phyloP scores from a whole-genome alignment of 192 early-diverging fungal species.

The Phycomyces blakesleeanus region DNA sequence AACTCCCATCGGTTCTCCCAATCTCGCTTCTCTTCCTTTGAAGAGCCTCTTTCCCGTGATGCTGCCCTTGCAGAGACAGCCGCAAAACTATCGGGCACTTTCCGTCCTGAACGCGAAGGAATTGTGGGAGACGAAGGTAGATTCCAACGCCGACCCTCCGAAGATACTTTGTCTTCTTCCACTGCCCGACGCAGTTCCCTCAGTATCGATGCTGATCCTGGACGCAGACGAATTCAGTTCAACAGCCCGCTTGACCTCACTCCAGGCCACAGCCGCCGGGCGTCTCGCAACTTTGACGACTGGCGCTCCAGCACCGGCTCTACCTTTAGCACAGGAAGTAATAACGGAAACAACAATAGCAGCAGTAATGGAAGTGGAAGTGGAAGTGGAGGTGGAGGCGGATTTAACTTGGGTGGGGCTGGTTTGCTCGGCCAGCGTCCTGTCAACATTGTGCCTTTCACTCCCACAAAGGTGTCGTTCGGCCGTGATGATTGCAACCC shows the following conservation, averaged over 20 bases:
- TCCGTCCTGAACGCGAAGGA: background rate
- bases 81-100: constrained; percentile 32
- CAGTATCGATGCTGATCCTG: constrained; percentile 10
- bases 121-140: background rate
- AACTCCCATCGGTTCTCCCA: background rate
- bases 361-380: no score
- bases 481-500: constrained; percentile 42
- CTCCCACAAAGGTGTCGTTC: constrained; percentile 41
- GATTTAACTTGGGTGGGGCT: no score
- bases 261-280: constrained; percentile 16
- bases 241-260: background rate
- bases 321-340: background rate
- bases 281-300: constrained; percentile 43
- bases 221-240: background rate
- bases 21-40: no score
- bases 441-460: constrained; percentile 37
- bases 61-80: constrained; percentile 27
- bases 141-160: background rate
- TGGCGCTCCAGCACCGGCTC: constrained; percentile 23
- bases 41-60: no score
- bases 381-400: no score
- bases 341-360: no score
- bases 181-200: constrained; percentile 5
- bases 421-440: constrained; percentile 1
- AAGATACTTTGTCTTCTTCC: no score